Evolutionary conservation across 164 flowering plant genomes (phyloP), one percentile per base, ranked within the genome.

Genomic region (Vitis rotundifolia): DNA sequence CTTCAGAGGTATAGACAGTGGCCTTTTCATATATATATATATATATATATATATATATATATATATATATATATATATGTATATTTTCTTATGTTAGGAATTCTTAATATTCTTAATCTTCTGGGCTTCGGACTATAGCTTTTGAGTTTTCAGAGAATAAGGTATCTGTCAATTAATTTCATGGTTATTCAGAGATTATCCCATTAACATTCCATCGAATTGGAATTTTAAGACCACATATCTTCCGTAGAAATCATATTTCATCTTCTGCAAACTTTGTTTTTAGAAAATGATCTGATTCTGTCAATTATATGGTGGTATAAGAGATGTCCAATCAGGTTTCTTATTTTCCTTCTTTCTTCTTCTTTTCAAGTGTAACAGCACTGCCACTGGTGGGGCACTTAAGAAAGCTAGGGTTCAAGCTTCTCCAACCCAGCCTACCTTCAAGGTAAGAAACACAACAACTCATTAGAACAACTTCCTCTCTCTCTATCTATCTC

Each of bases 321-420:
- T 37, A 5, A 57, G 11, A 57, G 11, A n/a, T 19, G 28, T 9
- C 28, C 9, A 57, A 16, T 57, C 28, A 57, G 19, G 55, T 28
- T 50, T 29, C 16, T 67, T 26, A 8, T 63, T 65, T 61, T 66
- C 28, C 22, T 22, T 60, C 55, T 63, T 69, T 64, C 22, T 63
- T 59, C 28, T 47, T 49, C 72, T 68, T 59, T 26, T 72, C 63
- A 66, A 91, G 97, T 78, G 89, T 77, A 85, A 88, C 75, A 86
- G 88, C 89, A 77, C 79, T 70, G 75, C 75, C 53, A 73, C 64
- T 64, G 93, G 98, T 76, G 89, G 91, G 71, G 86, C 82, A 59
- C 54, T 76, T 53, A 93, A 93, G 90, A 93, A 88, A 79, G 88
- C 98, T 68, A 89, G 85, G 84, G 82, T 93, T 83, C 97, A 89